Base-by-base conservation (phyloP, 2,329 filamentous ascomycete species). In the Fusarium multiceps region DNA sequence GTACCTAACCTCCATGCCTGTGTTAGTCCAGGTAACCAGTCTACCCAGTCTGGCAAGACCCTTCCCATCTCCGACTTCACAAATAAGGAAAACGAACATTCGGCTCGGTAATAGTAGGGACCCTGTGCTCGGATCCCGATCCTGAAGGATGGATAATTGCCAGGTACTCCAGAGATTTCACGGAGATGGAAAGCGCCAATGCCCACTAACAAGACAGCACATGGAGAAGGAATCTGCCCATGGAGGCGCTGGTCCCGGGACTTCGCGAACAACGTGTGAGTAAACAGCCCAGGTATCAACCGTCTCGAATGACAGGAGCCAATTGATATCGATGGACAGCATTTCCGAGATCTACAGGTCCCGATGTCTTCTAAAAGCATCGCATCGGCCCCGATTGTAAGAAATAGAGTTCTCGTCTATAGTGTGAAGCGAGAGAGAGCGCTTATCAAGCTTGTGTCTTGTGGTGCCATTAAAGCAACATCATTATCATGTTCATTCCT, bases 181-280 rank as follows among this genome's bases (percentile, higher is more conserved):
- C 65, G 60, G 67, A 68, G 72, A 74, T 62, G 56, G 41, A 51
- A 47, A 56, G 55, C 55, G 61, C 62, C 66, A 67, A 59, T 51
- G 49, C 59, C 66, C 62, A 66, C 67, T 60, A 59, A 66, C 34
- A 66, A 72, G 34, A 70, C 73, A 75, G 63, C 69, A 54, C 69
- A 72, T 69, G 62, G 43, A 73, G 60, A 58, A 51, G 41, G 57
- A 66, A 75, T 75, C 73, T 72, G 74, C 60, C 69, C 73, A 75
- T 72, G 47, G 69, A 69, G 71, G 71, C 72, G 71, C 56, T 63
- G 56, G 47, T 70, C 65, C 73, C 73, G 73, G 73, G 65, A 66
- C 68, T 71, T 71, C 64, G 59, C 68, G 68, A 70, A 71, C 63
- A 71, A 71, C 68, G 68, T 71, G 68, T 69, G 68, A 71, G 68